Evolutionary conservation across 148 eudicot species (phyloP).

Genomic region (Rhododendron griersonianum): DNA sequence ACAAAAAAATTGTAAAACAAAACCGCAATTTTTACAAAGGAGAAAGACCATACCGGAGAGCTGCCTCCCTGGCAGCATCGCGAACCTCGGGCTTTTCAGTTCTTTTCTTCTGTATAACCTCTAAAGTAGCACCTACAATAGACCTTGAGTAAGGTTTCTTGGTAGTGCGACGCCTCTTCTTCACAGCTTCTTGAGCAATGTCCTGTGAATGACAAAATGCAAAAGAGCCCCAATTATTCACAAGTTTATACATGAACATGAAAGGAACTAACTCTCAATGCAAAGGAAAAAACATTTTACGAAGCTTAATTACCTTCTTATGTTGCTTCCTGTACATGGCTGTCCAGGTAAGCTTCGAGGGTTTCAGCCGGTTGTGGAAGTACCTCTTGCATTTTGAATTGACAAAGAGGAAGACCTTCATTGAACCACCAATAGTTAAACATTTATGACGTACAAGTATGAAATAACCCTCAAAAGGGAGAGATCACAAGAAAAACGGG

Average conservation of each 20-base stretch:
- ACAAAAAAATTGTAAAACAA: background rate
- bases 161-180: constrained; percentile 67
- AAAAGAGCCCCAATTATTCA: background rate
- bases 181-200: constrained; percentile 59
- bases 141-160: constrained; percentile 76
- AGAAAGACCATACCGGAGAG: background rate
- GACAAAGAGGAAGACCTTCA: constrained; percentile 58
- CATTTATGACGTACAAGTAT: background rate
- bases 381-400: constrained; percentile 73
- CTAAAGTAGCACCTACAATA: constrained; percentile 70
- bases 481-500: background rate
- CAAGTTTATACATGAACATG: background rate
- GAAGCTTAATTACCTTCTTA: constrained; percentile 43
- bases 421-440: background rate
- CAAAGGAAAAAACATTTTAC: background rate
- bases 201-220: constrained; percentile 28
- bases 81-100: constrained; percentile 65
- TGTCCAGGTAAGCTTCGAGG: constrained; percentile 67
- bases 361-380: constrained; percentile 64
- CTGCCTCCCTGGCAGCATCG: constrained; percentile 68
- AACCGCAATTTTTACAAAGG: background rate
- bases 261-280: background rate
- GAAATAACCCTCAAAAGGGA: background rate
- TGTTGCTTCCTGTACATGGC: constrained; percentile 71
- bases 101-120: constrained; percentile 68